Evolutionary conservation across 75 land plant species (phyloP), one percentile per base, ranked within the genome.

Genomic region (Ceratopteris richardii): DNA sequence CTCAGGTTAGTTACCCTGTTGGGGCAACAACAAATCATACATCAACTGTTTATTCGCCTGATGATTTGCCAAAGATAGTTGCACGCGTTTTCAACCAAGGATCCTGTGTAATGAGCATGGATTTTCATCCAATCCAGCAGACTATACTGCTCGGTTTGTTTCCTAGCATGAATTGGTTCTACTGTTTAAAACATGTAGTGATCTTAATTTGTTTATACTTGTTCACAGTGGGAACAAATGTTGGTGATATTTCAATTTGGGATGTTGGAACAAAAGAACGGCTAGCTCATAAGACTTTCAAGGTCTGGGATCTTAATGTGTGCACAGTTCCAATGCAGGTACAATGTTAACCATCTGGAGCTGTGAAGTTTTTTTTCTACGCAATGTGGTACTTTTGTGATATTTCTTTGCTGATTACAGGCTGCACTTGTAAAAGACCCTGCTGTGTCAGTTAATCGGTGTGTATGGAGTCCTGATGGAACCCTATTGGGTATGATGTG

Each of bases 401-500:
- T 58, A 10, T 22, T 7, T 7, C 13, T 23, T 60, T 56, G 31
- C 29, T 67, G 66, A 56, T 20, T 24, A 33, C 84, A 85, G 95
- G 60, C 81, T 39, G 71, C 81, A 21, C 60, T 89, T 16, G 81
- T 63, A 22, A 89, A 85, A 55, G 95, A 89, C 36, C 82, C 86
- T 21, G 56, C 31, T 52, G 81, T 78, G 0, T 72, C 79, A 53
- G 86, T 89, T 19, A 89, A 79, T 55, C 82, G 94, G 22, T 60
- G 77, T 0, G 66, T 82, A 20, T 88, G 94, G 94, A 85, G 83
- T 44, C 86, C 86, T 40, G 95, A 85, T 77, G 95, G 95, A 29
- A 57, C 81, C 26, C 69, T 82, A 29, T 74, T 89, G 68, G 95
- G 95, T 89, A 71, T 57, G 81, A 13, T 2, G 22, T 40, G 23